Conservation (phyloP, 2,329 filamentous ascomycete species). For the Bipolaris cookei region DNA sequence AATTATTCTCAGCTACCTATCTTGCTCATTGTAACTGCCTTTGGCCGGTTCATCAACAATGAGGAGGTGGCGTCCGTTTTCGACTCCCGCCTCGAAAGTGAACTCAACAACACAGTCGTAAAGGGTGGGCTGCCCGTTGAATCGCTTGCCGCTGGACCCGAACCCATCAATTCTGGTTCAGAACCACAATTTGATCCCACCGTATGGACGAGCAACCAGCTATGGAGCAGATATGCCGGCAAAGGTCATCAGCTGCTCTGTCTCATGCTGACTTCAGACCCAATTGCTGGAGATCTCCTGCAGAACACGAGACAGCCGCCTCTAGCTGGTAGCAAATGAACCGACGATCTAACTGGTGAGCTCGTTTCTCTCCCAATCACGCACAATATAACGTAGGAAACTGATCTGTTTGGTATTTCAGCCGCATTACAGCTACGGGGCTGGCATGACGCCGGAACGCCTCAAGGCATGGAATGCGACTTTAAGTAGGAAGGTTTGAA, state of each 20-base stretch:
- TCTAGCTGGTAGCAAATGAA: constrained; percentile 28
- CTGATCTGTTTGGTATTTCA: not conserved
- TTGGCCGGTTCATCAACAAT: not conserved
- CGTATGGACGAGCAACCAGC: no score
- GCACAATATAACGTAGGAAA: not conserved
- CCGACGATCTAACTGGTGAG: constrained; percentile 19
- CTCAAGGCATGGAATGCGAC: constrained; percentile 12
- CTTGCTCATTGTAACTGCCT: not conserved
- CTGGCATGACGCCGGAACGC: constrained; percentile 15
- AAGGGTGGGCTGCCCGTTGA: no score
- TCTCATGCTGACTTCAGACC: constrained; percentile 27
- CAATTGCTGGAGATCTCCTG: constrained; percentile 20
- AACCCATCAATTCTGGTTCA: no score
- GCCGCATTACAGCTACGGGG: constrained; percentile 19
- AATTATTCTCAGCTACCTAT: not conserved
- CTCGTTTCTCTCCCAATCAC: no score
- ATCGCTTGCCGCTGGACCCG: not conserved
- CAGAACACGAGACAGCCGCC: constrained; percentile 18
- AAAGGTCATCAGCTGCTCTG: constrained; percentile 24
- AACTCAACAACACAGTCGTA: not conserved
- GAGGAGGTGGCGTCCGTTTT: not conserved
- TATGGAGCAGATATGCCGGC: constrained; percentile 17
- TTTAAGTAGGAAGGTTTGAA: constrained; percentile 10
- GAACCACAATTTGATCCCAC: not conserved
- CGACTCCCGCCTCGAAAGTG: not conserved